Percentiles rank a stretch among this genome's conserved stretches.
Conservation (phyloP, 306 rosid species). For the Quercus wislizeni region DNA sequence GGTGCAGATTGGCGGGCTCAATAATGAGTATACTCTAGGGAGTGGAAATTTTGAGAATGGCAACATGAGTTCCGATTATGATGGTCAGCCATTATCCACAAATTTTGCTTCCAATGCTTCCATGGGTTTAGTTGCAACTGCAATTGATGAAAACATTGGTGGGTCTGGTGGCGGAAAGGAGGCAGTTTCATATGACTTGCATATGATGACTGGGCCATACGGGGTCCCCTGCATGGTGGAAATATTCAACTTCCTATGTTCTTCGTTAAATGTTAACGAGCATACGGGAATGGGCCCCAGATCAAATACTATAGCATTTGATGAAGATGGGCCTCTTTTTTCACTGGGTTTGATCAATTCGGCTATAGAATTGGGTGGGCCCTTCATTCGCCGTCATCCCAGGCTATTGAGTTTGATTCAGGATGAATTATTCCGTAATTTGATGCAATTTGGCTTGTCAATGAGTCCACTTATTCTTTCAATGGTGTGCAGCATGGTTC, state of each 20-base stretch:
- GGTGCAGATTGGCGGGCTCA: slow-evolving; percentile 61
- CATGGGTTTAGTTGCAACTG: slow-evolving; percentile 45
- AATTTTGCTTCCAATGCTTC: slow-evolving; percentile 46
- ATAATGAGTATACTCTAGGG: slow-evolving; percentile 66
- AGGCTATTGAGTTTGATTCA: slow-evolving; percentile 70
- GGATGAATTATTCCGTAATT: slow-evolving; percentile 81
- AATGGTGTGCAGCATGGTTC: slow-evolving; percentile 78
- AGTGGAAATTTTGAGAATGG: slow-evolving; percentile 79
- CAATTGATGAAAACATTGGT: slow-evolving; percentile 52
- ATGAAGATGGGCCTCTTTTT: slow-evolving; percentile 95
- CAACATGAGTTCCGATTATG: slow-evolving; percentile 61
- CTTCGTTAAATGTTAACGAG: slow-evolving; percentile 79
- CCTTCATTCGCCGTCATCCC: slow-evolving; percentile 78
- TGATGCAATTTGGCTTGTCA: slow-evolving; percentile 90
- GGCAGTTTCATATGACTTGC: slow-evolving; percentile 59
- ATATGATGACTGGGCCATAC: slow-evolving; percentile 86
- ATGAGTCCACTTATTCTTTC: slow-evolving; percentile 81
- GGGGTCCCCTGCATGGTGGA: slow-evolving; percentile 99
- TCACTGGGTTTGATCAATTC: slow-evolving; percentile 87
- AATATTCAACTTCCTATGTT: slow-evolving; percentile 84
- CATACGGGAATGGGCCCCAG: slow-evolving; percentile 65
- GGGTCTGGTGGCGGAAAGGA: slow-evolving; percentile 57
- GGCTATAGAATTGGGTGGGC: slow-evolving; percentile 90
- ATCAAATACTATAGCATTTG: slow-evolving; percentile 77
- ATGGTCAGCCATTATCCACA: slow-evolving; percentile 51